Evolutionary conservation across 768 basidiomycete species (phyloP).

Genomic region (Boletellus sp.): DNA sequence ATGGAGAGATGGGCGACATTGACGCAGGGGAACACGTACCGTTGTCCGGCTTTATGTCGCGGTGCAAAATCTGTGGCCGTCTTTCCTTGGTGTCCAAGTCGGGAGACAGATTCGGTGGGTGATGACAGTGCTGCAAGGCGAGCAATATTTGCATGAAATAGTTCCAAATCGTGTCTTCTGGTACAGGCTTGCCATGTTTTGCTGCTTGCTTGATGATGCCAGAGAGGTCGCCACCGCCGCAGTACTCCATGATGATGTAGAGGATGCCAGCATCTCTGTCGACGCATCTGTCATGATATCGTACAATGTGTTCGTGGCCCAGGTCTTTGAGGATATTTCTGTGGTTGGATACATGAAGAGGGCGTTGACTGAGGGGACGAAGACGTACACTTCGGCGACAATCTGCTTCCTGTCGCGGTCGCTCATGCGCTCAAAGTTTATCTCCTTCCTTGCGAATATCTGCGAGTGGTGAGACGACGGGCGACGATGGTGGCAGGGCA

Average conservation of each 20-base stretch:
- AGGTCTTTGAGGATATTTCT: constrained; percentile 97
- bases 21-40: constrained; percentile 44
- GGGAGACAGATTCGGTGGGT: constrained; percentile 48
- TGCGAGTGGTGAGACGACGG: constrained; percentile 26
- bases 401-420: constrained; percentile 97
- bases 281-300: constrained; percentile 88
- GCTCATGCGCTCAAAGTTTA: constrained; percentile 96
- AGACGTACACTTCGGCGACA: constrained; percentile 90
- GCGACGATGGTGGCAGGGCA: constrained; percentile 4
- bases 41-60: constrained; percentile 97
- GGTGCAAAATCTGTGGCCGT: constrained; percentile 79
- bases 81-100: constrained; percentile 45
- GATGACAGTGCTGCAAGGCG: constrained; percentile 91
- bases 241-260: constrained; percentile 99
- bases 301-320: constrained; percentile 93
- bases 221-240: constrained; percentile 93
- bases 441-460: constrained; percentile 89
- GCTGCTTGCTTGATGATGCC: constrained; percentile 76
- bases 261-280: constrained; percentile 88
- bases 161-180: constrained; percentile 93
- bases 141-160: constrained; percentile 92
- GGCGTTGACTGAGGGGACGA: neutral
- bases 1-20: neutral
- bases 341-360: neutral
- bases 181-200: constrained; percentile 65